phyloP scores from a whole-genome alignment of 768 basidiomycete genomes.

The Kwoniella dejecticola region DNA sequence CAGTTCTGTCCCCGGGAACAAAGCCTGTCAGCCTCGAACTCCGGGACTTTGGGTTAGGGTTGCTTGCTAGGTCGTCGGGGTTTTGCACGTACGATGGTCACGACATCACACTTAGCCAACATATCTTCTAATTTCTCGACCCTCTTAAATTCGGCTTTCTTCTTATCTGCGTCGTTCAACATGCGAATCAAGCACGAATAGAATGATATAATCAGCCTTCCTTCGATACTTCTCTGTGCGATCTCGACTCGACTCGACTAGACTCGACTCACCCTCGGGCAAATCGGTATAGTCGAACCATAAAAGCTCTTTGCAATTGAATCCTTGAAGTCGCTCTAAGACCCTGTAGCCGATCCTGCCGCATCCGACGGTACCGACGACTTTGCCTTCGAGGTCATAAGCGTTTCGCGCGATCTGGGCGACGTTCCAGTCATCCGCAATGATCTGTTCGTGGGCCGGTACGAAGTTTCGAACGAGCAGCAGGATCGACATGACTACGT shows the following conservation, averaged over 20 bases:
- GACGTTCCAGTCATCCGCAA: conserved; percentile 83
- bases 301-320: conserved; percentile 84
- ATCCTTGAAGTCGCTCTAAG: conserved; percentile 63
- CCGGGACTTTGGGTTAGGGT: not conserved
- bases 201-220: too few relatives aligned
- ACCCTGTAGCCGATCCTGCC: conserved; percentile 85
- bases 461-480: conserved; percentile 86
- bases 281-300: conserved; percentile 82
- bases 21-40: not conserved
- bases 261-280: conserved; percentile 61
- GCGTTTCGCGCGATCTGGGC: conserved; percentile 78
- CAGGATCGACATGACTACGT: conserved; percentile 73
- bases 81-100: conserved; percentile 53
- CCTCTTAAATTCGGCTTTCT: conserved; percentile 52
- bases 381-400: conserved; percentile 86
- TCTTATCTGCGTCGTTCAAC: conserved; percentile 6
- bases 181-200: too few relatives aligned
- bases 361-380: conserved; percentile 81
- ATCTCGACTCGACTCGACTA: too few relatives aligned
- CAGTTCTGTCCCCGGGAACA: conserved; percentile 37
- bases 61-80: too few relatives aligned
- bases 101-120: conserved; percentile 52
- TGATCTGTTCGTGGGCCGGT: conserved; percentile 69
- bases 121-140: conserved; percentile 78
- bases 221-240: too few relatives aligned